Conservation (phyloP, 2,329 filamentous ascomycete genomes). For the Fusarium hostae region DNA sequence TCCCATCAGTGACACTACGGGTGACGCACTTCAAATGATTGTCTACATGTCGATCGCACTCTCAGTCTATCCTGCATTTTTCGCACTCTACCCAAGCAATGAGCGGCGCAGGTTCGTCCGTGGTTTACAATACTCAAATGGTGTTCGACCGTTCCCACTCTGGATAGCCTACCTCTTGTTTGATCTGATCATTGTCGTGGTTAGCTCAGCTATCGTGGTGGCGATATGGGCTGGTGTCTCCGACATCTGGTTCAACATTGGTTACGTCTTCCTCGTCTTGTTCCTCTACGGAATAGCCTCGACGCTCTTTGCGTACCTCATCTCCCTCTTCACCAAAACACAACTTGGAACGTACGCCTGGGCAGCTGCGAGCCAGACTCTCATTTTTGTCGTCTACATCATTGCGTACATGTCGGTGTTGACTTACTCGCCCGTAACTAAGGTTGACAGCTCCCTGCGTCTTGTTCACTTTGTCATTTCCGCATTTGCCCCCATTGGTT, state of each 20-base stretch:
- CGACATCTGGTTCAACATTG: slow-evolving; percentile 78
- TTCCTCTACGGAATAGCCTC: slow-evolving; percentile 84
- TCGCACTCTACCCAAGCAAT: slow-evolving; percentile 87
- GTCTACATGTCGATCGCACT: slow-evolving; percentile 85
- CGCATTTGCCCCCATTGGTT: slow-evolving; percentile 79
- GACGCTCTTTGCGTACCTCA: slow-evolving; percentile 79
- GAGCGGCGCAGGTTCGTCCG: slow-evolving; percentile 84
- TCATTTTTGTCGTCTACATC: slow-evolving; percentile 77
- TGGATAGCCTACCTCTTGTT: slow-evolving; percentile 87
- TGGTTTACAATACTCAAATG: slow-evolving; percentile 90
- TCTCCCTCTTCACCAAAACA: slow-evolving; percentile 82
- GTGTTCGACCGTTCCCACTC: slow-evolving; percentile 81
- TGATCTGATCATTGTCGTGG: slow-evolving; percentile 79
- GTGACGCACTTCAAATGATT: slow-evolving; percentile 80
- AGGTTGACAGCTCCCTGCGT: slow-evolving; percentile 73
- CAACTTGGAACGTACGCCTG: slow-evolving; percentile 89
- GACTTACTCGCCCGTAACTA: slow-evolving; percentile 77
- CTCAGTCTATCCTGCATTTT: slow-evolving; percentile 84
- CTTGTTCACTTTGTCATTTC: slow-evolving; percentile 81
- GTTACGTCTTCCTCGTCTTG: slow-evolving; percentile 84
- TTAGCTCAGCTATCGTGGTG: slow-evolving; percentile 71
- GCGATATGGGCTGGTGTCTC: slow-evolving; percentile 75
- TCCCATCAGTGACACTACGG: slow-evolving; percentile 75
- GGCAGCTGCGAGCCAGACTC: slow-evolving; percentile 78
- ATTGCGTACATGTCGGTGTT: slow-evolving; percentile 77